Evolutionary conservation across 2,329 filamentous ascomycete species (phyloP).

Genomic region (Pseudogymnoascus sp.): DNA sequence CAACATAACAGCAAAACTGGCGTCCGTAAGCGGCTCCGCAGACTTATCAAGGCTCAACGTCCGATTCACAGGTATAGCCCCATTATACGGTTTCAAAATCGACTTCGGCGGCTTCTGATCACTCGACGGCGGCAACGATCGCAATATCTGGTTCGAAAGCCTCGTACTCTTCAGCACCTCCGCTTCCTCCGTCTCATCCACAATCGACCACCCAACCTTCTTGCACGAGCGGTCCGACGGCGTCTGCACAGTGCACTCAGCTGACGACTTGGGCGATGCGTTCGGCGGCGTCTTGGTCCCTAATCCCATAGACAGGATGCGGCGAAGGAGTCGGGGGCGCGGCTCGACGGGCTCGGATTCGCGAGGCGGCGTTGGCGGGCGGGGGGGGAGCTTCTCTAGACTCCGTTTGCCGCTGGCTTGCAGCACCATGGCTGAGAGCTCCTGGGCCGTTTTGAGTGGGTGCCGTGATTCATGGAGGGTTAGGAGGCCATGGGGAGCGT

Average conservation of each 20-base stretch:
- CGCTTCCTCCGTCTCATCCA: slow-evolving; percentile 39
- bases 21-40: slow-evolving; percentile 27
- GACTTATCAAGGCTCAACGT: slow-evolving; percentile 14
- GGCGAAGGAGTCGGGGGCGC: slow-evolving; percentile 17
- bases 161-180: slow-evolving; percentile 22
- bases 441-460: slow-evolving; percentile 12
- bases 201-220: slow-evolving; percentile 54
- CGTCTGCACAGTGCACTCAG: slow-evolving; percentile 29
- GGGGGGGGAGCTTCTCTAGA: slow-evolving; percentile 47
- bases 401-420: slow-evolving; percentile 17
- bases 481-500: neutral
- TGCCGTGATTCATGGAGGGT: neutral
- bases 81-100: slow-evolving; percentile 69
- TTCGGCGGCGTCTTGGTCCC: slow-evolving; percentile 12
- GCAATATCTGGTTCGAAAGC: slow-evolving; percentile 9
- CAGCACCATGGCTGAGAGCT: slow-evolving; percentile 28
- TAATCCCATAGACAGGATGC: slow-evolving; percentile 29
- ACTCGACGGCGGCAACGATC: slow-evolving; percentile 23
- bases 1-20: slow-evolving; percentile 69
- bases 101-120: slow-evolving; percentile 55
- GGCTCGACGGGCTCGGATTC: slow-evolving; percentile 30
- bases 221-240: slow-evolving; percentile 24
- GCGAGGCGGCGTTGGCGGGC: slow-evolving; percentile 61
- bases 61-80: slow-evolving; percentile 12
- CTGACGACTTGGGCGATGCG: slow-evolving; percentile 27